Evolutionary conservation across 768 basidiomycete genomes (phyloP).

Genomic region (Rhodotorula paludigena): DNA sequence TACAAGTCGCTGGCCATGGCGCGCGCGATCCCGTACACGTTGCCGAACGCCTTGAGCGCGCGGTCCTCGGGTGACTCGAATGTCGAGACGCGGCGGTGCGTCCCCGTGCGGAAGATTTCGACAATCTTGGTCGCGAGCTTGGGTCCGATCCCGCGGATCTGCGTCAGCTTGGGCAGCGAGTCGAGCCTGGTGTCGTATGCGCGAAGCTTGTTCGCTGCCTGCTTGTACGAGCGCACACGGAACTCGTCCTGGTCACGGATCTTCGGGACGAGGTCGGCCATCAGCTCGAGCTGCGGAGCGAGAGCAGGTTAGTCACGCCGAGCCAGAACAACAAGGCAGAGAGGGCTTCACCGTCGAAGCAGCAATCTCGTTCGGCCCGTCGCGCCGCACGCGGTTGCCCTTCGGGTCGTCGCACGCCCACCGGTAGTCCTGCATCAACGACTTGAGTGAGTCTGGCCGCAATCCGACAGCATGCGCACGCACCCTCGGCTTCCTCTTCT

Average conservation of each 20-base stretch:
- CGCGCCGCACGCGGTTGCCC: neutral
- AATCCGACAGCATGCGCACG: neutral
- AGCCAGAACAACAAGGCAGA: too few relatives aligned
- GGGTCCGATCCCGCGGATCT: constrained; percentile 13
- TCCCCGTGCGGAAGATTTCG: constrained; percentile 14
- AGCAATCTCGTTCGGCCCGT: constrained; percentile 21
- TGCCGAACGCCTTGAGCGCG: neutral
- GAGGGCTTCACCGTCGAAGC: constrained; percentile 5
- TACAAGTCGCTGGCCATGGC: neutral
- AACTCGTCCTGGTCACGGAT: neutral
- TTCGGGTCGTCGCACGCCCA: neutral
- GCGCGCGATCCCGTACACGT: constrained; percentile 12
- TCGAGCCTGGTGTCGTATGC: neutral
- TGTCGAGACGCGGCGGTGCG: constrained; percentile 3
- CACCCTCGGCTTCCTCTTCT: neutral
- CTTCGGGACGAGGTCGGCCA: neutral
- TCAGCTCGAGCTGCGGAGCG: constrained; percentile 15
- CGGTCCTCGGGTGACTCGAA: neutral
- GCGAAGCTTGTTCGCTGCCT: neutral
- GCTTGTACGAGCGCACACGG: constrained; percentile 3
- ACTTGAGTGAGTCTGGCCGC: neutral
- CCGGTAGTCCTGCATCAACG: neutral
- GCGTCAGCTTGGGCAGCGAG: neutral
- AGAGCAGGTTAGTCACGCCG: too few relatives aligned
- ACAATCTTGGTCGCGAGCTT: constrained; percentile 15